These are phyloP conservation scores for Fusarium proliferatum DNA, from an alignment of 2,329 filamentous ascomycete genomes.

Conservation along the genomic window DNA sequence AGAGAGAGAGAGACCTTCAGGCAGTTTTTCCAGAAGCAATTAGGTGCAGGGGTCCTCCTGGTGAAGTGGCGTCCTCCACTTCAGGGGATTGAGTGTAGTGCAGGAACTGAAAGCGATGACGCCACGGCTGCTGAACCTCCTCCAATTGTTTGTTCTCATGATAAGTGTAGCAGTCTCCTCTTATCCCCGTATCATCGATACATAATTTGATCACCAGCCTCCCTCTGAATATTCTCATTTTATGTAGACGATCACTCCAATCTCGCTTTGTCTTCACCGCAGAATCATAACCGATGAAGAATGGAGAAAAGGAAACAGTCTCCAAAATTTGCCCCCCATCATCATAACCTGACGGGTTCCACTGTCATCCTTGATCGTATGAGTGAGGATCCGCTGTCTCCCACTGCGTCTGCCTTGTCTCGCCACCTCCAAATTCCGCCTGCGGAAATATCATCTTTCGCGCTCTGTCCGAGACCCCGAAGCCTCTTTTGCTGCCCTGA, in stretches of 20 bases:
- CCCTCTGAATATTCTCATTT: background rate
- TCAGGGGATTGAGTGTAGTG: slow-evolving; percentile 9
- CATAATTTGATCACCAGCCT: fast-evolving
- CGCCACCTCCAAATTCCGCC: slow-evolving; percentile 22
- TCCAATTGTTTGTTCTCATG: background rate
- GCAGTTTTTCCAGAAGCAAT: slow-evolving; percentile 23
- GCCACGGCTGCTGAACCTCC: background rate
- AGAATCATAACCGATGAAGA: background rate
- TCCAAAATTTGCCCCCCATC: slow-evolving; percentile 19
- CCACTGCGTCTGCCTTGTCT: background rate
- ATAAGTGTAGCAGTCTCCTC: background rate
- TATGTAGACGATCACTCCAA: background rate
- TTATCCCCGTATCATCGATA: background rate
- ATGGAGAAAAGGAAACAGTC: background rate
- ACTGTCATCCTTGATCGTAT: slow-evolving; percentile 33
- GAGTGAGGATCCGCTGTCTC: slow-evolving; percentile 16
- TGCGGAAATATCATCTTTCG: slow-evolving; percentile 11
- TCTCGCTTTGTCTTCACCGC: background rate
- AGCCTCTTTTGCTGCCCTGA: background rate
- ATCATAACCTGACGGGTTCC: slow-evolving; percentile 24
- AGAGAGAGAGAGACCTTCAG: background rate
- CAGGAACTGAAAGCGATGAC: slow-evolving; percentile 24
- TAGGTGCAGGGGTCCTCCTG: background rate
- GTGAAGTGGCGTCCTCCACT: background rate
- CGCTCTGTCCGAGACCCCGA: background rate